Percentiles rank a stretch among this genome's conserved stretches.
Evolutionary conservation across 345 rosid genomes (phyloP).

Genomic region (Gossypium australe): DNA sequence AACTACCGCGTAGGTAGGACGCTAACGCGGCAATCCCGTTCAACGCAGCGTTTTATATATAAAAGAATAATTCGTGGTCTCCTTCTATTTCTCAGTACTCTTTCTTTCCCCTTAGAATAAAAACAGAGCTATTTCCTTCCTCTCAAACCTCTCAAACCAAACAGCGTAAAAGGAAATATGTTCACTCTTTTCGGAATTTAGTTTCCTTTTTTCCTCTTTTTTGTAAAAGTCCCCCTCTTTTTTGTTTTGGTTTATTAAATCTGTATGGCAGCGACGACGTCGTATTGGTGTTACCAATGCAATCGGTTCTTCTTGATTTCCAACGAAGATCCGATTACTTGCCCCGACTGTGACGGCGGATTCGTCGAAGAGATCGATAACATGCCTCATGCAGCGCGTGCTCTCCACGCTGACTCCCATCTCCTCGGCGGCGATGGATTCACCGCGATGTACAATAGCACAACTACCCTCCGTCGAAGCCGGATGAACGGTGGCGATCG

Average conservation of each 20-base stretch:
- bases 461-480: conserved; percentile 24
- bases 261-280: conserved; percentile 39
- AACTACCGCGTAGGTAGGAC: conserved; percentile 10
- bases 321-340: conserved; percentile 38
- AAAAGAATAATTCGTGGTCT: not conserved
- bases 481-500: conserved; percentile 51
- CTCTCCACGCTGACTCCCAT: conserved; percentile 25
- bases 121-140: not conserved
- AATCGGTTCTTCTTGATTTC: conserved; percentile 54
- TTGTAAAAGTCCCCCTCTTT: not conserved
- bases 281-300: conserved; percentile 89
- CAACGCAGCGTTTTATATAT: not conserved
- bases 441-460: not conserved
- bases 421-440: conserved; percentile 24
- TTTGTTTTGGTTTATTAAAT: conserved; percentile 10
- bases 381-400: conserved; percentile 25
- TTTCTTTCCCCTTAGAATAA: too few relatives aligned
- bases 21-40: conserved; percentile 28
- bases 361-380: conserved; percentile 62
- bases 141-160: conserved; percentile 1
- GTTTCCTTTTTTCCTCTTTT: not conserved
- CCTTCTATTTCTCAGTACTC: not conserved
- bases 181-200: not conserved
- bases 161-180: conserved; percentile 1
- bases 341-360: conserved; percentile 80